Evolutionary conservation across 2,329 filamentous ascomycete species (phyloP).

Genomic region (Claviceps arundinis): DNA sequence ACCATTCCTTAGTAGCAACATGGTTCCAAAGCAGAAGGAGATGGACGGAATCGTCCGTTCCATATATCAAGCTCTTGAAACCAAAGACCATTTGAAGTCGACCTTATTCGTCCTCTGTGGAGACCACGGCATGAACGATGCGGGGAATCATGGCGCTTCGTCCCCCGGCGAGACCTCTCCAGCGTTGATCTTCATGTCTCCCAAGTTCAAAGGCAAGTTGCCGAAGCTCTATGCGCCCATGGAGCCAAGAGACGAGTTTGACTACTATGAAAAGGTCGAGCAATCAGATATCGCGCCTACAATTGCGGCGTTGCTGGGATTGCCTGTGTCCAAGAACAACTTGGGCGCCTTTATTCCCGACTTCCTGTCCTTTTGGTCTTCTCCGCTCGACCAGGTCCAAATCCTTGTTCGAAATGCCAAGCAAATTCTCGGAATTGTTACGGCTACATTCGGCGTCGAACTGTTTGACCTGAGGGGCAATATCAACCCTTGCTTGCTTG

Average conservation of each 20-base stretch:
- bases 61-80: constrained; percentile 65
- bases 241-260: constrained; percentile 53
- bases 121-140: constrained; percentile 99
- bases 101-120: constrained; percentile 79
- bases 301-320: constrained; percentile 70
- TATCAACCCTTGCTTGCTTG: constrained; percentile 22
- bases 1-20: constrained; percentile 51
- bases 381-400: constrained; percentile 40
- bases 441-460: constrained; percentile 50
- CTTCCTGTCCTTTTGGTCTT: constrained; percentile 62
- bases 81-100: constrained; percentile 54
- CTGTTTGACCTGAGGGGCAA: constrained; percentile 24
- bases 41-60: constrained; percentile 75
- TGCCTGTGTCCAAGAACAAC: constrained; percentile 82
- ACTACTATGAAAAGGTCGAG: constrained; percentile 75
- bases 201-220: constrained; percentile 54
- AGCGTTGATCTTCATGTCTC: constrained; percentile 80
- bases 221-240: constrained; percentile 36
- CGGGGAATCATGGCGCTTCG: constrained; percentile 90
- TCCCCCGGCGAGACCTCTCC: constrained; percentile 89
- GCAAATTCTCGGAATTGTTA: constrained; percentile 67
- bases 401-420: constrained; percentile 65
- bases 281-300: constrained; percentile 92
- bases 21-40: constrained; percentile 84
- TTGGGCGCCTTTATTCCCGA: constrained; percentile 73